Evolutionary conservation across 257 asterid species (phyloP).

Genomic region (Nemophila menziesii): DNA sequence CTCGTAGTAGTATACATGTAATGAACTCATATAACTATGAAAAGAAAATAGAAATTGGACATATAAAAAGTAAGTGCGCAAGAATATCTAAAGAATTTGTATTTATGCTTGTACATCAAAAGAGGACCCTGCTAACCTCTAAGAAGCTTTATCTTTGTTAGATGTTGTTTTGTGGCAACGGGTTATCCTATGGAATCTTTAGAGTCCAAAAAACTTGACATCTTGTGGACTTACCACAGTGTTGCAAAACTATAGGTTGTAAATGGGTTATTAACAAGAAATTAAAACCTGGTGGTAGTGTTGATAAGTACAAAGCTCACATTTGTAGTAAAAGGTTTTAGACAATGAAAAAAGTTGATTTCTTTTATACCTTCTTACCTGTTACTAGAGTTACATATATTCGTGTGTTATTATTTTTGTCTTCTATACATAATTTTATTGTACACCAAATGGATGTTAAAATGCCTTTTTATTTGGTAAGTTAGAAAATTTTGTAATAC

Average conservation of each 20-base stretch:
- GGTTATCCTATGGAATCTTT: neutral
- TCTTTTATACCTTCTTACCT: neutral
- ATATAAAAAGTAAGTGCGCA: no score
- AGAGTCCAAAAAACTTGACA: no score
- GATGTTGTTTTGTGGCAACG: neutral
- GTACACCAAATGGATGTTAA: no score
- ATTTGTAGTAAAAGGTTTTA: neutral
- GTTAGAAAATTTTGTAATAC: constrained; percentile 2
- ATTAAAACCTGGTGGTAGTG: no score
- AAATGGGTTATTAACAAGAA: no score
- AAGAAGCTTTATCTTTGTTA: neutral
- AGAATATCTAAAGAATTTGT: no score
- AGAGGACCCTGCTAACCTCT: no score
- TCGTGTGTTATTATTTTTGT: neutral
- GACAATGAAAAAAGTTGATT: neutral
- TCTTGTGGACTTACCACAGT: no score
- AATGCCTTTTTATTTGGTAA: neutral
- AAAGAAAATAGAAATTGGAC: neutral
- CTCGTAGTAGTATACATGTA: no score
- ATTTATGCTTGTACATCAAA: no score
- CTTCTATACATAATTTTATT: neutral
- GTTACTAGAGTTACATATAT: neutral
- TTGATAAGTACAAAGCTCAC: neutral
- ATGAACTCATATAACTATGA: no score
- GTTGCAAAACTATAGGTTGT: no score